phyloP scores from a whole-genome alignment of 257 asterid genomes.

The Lavandula angustifolia region DNA sequence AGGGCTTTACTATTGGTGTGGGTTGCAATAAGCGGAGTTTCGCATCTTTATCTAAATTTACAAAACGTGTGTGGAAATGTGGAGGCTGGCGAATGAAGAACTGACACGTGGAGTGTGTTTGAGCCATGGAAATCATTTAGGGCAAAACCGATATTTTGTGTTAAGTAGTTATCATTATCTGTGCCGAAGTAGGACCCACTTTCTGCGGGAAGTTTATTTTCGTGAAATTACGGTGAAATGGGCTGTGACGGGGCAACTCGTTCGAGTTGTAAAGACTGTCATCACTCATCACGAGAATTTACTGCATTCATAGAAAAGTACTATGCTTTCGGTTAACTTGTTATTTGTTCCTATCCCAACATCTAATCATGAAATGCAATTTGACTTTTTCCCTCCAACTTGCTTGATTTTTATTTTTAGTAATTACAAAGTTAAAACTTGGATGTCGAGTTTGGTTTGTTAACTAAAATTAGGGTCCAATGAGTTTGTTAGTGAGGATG shows the following conservation, averaged over 20 bases:
- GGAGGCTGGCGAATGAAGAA: constrained; percentile 34
- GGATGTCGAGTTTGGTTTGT: neutral
- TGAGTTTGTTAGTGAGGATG: neutral
- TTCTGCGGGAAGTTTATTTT: neutral
- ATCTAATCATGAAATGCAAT: neutral
- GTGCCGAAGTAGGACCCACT: constrained; percentile 79
- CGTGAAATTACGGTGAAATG: constrained; percentile 17
- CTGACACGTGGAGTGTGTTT: constrained; percentile 60
- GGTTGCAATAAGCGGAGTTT: constrained; percentile 29
- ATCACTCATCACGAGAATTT: constrained; percentile 38
- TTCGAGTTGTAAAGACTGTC: constrained; percentile 26
- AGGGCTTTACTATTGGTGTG: constrained; percentile 41
- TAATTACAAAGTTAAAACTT: neutral
- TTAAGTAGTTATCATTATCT: constrained; percentile 62
- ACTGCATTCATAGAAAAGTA: constrained; percentile 9
- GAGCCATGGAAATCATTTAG: constrained; percentile 52
- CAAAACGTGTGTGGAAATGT: constrained; percentile 43
- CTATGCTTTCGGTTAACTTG: constrained; percentile 20
- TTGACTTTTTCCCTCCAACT: too few relatives aligned
- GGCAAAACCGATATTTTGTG: constrained; percentile 46
- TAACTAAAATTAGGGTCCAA: constrained; percentile 5
- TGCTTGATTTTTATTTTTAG: too few relatives aligned
- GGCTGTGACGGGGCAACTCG: constrained; percentile 35
- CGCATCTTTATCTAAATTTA: constrained; percentile 38
- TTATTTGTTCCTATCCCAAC: neutral